These are phyloP conservation scores for Xanthoconium stramineum DNA, from an alignment of 768 basidiomycete genomes.

Conservation along the genomic window DNA sequence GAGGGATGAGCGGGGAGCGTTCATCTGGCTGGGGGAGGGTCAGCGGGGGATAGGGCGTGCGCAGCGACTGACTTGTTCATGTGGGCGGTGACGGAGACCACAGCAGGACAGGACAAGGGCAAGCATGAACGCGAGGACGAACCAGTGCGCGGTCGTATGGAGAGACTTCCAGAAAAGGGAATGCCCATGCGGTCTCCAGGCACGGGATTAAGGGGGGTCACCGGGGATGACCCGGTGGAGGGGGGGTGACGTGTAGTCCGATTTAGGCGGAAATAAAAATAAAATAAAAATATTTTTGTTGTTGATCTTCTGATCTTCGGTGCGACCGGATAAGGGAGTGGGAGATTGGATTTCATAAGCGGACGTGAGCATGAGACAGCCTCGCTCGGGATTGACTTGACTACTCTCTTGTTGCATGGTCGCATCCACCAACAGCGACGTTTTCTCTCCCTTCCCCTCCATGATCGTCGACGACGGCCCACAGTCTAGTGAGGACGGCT, in stretches of 20 bases:
- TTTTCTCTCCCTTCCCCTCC: slow-evolving; percentile 55
- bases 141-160: slow-evolving; percentile 1
- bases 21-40: slow-evolving; percentile 16
- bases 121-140: slow-evolving; percentile 21
- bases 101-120: slow-evolving; percentile 29
- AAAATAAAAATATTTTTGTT: slow-evolving; percentile 4
- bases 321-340: slow-evolving; percentile 24
- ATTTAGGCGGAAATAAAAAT: slow-evolving; percentile 23
- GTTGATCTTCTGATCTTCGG: slow-evolving; percentile 35
- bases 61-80: slow-evolving; percentile 14
- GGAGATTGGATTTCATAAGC: slow-evolving; percentile 34
- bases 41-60: not conserved
- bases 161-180: slow-evolving; percentile 6
- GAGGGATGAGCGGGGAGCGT: slow-evolving; percentile 30
- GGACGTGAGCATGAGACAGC: slow-evolving; percentile 43
- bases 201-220: slow-evolving; percentile 19
- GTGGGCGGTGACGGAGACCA: slow-evolving; percentile 21
- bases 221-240: slow-evolving; percentile 18
- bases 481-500: slow-evolving; percentile 74
- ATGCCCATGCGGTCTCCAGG: slow-evolving; percentile 25
- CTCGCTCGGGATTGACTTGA: slow-evolving; percentile 41
- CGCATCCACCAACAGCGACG: slow-evolving; percentile 49
- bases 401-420: slow-evolving; percentile 46
- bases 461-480: slow-evolving; percentile 61
- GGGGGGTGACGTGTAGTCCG: slow-evolving; percentile 15